Conservation (phyloP, 2,329 filamentous ascomycete species). For the Diaporthe sp. region DNA sequence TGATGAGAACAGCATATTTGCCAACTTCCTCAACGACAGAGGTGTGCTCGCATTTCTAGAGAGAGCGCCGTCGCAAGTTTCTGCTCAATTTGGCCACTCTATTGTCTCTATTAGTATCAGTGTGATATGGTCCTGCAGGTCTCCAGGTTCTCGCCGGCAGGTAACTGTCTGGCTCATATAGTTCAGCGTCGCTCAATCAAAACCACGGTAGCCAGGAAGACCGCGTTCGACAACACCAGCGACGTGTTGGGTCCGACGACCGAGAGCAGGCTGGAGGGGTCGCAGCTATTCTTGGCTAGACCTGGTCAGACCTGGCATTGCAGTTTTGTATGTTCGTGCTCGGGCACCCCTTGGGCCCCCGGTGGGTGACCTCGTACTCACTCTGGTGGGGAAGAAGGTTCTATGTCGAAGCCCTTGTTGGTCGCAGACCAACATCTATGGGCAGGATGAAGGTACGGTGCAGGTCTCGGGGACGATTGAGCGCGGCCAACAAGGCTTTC, state of each 20-base stretch:
- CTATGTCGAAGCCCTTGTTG: neutral
- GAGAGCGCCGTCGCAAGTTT: neutral
- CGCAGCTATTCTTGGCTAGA: neutral
- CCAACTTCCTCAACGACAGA: neutral
- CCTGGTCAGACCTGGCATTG: neutral
- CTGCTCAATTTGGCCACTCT: no score
- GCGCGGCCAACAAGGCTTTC: neutral
- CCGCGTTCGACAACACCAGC: neutral
- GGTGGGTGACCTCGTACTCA: neutral
- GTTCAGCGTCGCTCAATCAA: neutral
- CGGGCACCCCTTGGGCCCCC: neutral
- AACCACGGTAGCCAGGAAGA: neutral
- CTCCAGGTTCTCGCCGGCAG: neutral
- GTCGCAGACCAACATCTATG: conserved; percentile 15
- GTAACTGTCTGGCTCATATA: neutral
- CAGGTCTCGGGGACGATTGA: neutral
- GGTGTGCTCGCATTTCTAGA: neutral
- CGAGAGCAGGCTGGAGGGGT: neutral
- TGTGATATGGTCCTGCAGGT: neutral
- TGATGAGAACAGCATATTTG: neutral
- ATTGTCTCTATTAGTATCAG: neutral
- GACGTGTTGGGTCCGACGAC: neutral
- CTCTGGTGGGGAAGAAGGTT: neutral
- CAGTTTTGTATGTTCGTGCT: neutral
- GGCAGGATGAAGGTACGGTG: neutral